These are phyloP conservation scores for Linum lewisii DNA, from an alignment of 345 rosid species.

Conservation along the genomic window DNA sequence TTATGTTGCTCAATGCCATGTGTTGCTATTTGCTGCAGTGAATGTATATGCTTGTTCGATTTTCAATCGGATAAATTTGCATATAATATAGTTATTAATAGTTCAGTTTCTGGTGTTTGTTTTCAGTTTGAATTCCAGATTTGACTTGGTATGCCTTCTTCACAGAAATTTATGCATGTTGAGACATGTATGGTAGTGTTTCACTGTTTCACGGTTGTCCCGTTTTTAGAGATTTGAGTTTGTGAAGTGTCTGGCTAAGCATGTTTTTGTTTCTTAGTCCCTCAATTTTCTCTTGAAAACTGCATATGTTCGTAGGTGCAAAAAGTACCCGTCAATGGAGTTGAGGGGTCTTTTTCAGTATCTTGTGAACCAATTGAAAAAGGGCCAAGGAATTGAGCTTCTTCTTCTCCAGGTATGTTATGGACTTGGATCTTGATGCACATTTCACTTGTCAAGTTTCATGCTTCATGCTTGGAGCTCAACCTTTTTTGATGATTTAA, in stretches of 20 bases:
- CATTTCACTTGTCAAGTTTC: conserved; percentile 8
- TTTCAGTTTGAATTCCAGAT: conserved; percentile 35
- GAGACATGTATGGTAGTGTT: too few relatives aligned
- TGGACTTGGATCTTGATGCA: conserved; percentile 11
- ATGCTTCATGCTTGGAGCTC: conserved; percentile 10
- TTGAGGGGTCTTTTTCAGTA: conserved; percentile 96
- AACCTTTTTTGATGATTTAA: conserved; percentile 20
- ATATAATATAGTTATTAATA: neutral
- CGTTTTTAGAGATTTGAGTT: neutral
- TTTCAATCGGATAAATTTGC: neutral
- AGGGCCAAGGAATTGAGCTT: conserved; percentile 96
- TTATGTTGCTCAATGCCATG: neutral
- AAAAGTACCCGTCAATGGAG: conserved; percentile 99
- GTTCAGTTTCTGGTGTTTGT: conserved; percentile 15
- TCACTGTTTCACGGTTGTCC: neutral
- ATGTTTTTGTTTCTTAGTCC: neutral
- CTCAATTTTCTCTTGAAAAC: neutral
- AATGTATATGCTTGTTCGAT: neutral
- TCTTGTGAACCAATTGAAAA: conserved; percentile 89
- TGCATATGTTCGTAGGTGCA: conserved; percentile 47
- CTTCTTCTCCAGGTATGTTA: conserved; percentile 75
- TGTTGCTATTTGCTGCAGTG: neutral
- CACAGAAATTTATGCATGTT: too few relatives aligned
- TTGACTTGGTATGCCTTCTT: conserved; percentile 10
- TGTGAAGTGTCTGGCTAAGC: neutral